Evolutionary conservation across 768 basidiomycete species (phyloP).

Genomic region (Auriscalpium orientale): DNA sequence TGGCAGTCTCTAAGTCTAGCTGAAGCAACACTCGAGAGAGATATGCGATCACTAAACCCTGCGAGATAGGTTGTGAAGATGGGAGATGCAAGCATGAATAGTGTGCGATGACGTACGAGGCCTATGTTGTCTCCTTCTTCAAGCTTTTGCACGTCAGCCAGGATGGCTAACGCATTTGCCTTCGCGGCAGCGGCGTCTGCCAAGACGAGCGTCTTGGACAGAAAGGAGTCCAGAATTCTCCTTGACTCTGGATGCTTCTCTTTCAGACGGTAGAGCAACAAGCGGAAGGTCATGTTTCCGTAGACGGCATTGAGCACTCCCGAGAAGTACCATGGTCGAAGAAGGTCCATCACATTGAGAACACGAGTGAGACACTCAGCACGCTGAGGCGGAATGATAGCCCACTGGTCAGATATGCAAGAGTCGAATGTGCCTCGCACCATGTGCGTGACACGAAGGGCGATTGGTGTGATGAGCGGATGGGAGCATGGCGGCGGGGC

Average conservation of each 20-base stretch:
- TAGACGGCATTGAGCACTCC: neutral
- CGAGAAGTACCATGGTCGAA: conserved; percentile 9
- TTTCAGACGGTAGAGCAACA: conserved; percentile 7
- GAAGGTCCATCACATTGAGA: conserved; percentile 16
- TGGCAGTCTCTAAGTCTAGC: neutral
- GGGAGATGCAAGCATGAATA: too few relatives aligned
- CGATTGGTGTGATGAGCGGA: conserved; percentile 43
- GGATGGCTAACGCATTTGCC: conserved; percentile 6
- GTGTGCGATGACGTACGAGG: conserved; percentile 5
- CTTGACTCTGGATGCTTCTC: neutral
- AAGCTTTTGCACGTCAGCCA: conserved; percentile 3
- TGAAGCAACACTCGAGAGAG: neutral
- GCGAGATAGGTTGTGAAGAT: neutral
- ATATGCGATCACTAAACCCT: neutral
- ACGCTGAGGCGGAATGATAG: conserved; percentile 26
- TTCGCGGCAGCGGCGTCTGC: neutral
- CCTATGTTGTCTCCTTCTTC: conserved; percentile 4
- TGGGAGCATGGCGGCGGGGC: conserved; percentile 35
- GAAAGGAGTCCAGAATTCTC: neutral
- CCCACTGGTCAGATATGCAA: conserved; percentile 33
- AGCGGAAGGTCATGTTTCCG: conserved; percentile 10
- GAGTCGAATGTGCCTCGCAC: conserved; percentile 35
- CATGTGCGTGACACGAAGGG: conserved; percentile 34
- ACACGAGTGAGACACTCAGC: conserved; percentile 34
- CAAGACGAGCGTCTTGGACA: conserved; percentile 1